Evolutionary conservation across 1,284 basidiomycete species (phyloP).

Genomic region (Papiliotrema terrestris): DNA sequence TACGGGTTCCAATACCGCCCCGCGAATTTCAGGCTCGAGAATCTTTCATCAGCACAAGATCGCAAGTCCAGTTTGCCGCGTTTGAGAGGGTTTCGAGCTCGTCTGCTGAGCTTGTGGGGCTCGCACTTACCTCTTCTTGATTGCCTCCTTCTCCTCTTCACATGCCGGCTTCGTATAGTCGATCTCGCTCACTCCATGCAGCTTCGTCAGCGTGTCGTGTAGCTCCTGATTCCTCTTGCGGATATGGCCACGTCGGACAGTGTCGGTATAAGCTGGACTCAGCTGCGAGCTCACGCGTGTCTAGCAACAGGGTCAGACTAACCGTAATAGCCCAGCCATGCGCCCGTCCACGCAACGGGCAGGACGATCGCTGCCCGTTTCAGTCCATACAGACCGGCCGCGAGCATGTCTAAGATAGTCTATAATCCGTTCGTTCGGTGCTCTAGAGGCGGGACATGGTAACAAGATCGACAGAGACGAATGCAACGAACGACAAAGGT

Average conservation of each 20-base stretch:
- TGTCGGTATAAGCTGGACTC: constrained; percentile 45
- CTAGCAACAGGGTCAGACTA: constrained; percentile 4
- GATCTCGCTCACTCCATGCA: constrained; percentile 18
- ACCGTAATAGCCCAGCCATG: constrained; percentile 46
- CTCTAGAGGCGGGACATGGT: too few species aligned
- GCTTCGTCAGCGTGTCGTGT: constrained; percentile 13
- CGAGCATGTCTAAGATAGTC: background rate
- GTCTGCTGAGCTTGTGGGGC: background rate
- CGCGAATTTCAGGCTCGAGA: constrained; percentile 38
- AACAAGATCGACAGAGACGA: too few species aligned
- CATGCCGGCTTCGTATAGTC: constrained; percentile 25
- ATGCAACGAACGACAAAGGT: too few species aligned
- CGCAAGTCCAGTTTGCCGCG: background rate
- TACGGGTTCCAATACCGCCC: constrained; percentile 50
- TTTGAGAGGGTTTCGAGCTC: too few species aligned
- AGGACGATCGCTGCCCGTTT: constrained; percentile 33
- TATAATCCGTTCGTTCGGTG: too few species aligned
- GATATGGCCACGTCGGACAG: constrained; percentile 39
- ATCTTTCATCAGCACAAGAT: constrained; percentile 18
- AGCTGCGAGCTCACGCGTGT: background rate
- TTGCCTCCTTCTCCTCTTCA: constrained; percentile 45
- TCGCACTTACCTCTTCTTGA: constrained; percentile 41
- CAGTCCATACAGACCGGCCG: constrained; percentile 14
- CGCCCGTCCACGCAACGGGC: constrained; percentile 43
- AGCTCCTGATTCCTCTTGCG: constrained; percentile 28